Conservation (phyloP, 345 rosid genomes). For the Camelina sativa region DNA sequence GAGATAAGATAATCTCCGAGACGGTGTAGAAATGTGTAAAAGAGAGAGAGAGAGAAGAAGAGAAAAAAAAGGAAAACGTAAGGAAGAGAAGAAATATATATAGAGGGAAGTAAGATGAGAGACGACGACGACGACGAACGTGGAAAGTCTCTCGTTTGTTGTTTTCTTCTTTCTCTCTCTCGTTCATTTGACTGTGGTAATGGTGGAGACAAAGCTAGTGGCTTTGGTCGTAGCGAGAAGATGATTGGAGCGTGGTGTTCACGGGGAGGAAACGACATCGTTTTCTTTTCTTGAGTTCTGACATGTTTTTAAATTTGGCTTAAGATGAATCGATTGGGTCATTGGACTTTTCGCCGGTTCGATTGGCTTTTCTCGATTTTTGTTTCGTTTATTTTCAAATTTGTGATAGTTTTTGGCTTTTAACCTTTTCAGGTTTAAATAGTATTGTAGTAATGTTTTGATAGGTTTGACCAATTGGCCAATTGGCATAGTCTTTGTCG, state of each 20-base stretch:
- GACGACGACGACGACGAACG: constrained; percentile 25
- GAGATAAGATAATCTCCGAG: not conserved
- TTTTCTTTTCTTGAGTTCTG: constrained; percentile 3
- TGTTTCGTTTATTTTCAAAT: not conserved
- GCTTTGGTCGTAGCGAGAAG: constrained; percentile 8
- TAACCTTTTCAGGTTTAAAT: not conserved
- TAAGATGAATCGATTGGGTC: constrained; percentile 30
- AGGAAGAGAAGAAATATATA: constrained; percentile 52
- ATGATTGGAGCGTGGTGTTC: constrained; percentile 36
- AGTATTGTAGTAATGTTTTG: not conserved
- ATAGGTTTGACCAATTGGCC: not conserved
- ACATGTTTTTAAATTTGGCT: constrained; percentile 21
- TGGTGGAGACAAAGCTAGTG: constrained; percentile 34
- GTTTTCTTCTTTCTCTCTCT: constrained; percentile 9
- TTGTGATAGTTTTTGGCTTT: not conserved
- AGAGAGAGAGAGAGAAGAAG: constrained; percentile 4
- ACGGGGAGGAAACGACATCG: constrained; percentile 27
- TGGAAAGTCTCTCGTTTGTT: constrained; percentile 37
- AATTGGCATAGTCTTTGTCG: constrained; percentile 16
- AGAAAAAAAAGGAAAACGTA: not conserved
- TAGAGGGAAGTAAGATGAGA: constrained; percentile 23
- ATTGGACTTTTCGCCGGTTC: constrained; percentile 38
- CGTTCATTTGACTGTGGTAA: constrained; percentile 34
- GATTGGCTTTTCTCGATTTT: constrained; percentile 28
- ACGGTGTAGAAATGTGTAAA: not conserved